Conservation (phyloP, 1,139 yeast genomes). For the Yamadazyma dendronema region DNA sequence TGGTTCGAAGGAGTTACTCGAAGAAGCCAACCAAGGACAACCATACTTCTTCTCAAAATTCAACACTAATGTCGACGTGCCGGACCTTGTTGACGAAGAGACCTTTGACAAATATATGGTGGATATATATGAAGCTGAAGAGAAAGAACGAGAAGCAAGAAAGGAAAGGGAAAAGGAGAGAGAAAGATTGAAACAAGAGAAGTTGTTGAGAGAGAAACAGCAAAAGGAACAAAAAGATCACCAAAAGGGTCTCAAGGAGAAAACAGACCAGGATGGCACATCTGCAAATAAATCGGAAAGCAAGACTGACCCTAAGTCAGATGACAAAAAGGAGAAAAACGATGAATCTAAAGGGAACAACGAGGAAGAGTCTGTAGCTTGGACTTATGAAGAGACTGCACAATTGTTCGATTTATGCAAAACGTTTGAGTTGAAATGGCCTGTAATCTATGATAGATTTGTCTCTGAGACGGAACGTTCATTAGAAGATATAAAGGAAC, state of each 20-base stretch:
- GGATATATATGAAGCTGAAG: slow-evolving; percentile 24
- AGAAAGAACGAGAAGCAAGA: slow-evolving; percentile 20
- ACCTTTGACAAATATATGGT: slow-evolving; percentile 56
- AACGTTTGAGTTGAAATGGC: slow-evolving; percentile 84
- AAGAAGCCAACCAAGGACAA: slow-evolving; percentile 32
- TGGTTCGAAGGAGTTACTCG: slow-evolving; percentile 57
- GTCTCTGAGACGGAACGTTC: slow-evolving; percentile 35
- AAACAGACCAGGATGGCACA: background rate
- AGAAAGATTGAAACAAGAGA: slow-evolving; percentile 11
- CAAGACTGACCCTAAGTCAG: slow-evolving; percentile 3
- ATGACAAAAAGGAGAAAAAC: slow-evolving; percentile 4
- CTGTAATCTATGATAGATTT: slow-evolving; percentile 76
- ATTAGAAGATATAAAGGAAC: slow-evolving; percentile 79
- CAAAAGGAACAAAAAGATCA: slow-evolving; percentile 1
- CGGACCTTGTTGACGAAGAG: slow-evolving; percentile 60
- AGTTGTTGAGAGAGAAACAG: slow-evolving; percentile 7
- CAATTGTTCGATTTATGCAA: slow-evolving; percentile 71
- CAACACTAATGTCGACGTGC: slow-evolving; percentile 68
- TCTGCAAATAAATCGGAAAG: slow-evolving; percentile 6
- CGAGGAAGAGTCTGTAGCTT: slow-evolving; percentile 21
- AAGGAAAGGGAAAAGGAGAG: slow-evolving; percentile 12
- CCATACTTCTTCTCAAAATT: slow-evolving; percentile 76
- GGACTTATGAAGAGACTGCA: slow-evolving; percentile 79
- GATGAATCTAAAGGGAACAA: slow-evolving; percentile 6
- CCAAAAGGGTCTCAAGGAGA: background rate